Conservation (phyloP, 352 stramenopile species). For the Globisporangium irregulare region DNA sequence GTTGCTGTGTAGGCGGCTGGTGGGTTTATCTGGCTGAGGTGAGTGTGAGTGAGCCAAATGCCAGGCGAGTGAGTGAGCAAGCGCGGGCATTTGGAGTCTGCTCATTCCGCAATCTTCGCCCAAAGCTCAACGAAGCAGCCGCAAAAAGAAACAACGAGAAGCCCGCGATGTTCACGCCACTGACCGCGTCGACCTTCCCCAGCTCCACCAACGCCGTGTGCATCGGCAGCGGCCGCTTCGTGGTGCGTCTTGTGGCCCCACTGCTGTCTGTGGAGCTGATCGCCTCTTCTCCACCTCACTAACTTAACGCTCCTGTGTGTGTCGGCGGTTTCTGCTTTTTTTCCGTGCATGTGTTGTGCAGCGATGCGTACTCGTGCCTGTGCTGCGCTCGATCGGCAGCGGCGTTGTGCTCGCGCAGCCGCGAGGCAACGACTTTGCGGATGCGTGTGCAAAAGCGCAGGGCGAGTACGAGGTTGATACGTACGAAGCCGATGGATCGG, state of each 20-base stretch:
- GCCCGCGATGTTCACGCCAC: conserved; percentile 7
- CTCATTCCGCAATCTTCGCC: conserved; percentile 10
- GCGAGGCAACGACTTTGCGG: conserved; percentile 50
- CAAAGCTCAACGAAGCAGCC: conserved; percentile 5
- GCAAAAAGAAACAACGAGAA: not conserved
- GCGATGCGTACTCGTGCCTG: conserved; percentile 62
- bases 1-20: not conserved
- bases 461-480: conserved; percentile 68
- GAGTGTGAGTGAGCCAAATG: not conserved
- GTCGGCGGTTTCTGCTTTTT: not conserved
- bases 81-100: not conserved
- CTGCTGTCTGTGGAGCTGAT: not conserved
- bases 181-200: conserved; percentile 7
- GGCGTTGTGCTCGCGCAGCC: conserved; percentile 65
- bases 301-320: not conserved
- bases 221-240: conserved; percentile 34
- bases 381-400: conserved; percentile 31
- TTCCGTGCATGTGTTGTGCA: conserved; percentile 9
- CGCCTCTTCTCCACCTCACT: not conserved
- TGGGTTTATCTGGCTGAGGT: not conserved
- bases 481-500: conserved; percentile 41
- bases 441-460: conserved; percentile 25
- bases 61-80: not conserved
- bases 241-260: conserved; percentile 16
- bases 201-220: conserved; percentile 22